Evolutionary conservation across 2,329 filamentous ascomycete species (phyloP), one percentile per base, ranked within the genome.

Genomic region (Sporothrix brunneoviolacea): DNA sequence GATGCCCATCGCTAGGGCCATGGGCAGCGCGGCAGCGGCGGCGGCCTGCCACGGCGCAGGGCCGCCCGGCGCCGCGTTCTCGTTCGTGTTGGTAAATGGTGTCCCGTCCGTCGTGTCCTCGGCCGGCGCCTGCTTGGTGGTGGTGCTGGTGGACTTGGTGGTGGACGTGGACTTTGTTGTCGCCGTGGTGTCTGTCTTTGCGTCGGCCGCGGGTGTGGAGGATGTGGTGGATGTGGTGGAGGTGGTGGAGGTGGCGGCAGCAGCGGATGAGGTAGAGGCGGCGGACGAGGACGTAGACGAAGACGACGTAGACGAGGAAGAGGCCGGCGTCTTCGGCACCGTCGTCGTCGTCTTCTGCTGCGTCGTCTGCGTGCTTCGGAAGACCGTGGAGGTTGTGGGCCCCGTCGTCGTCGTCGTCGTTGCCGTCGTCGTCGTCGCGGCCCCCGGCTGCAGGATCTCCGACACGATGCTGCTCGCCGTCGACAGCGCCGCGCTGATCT

Each of bases 51-150:
- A 47, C 7, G 30, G 10, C 7, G 16, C n/a, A n/a, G 10, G 8
- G 44, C 28, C 8, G 41, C 5, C n/a, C n/a, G n/a, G n/a, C 1
- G 41, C 37, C 10, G 32, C 37, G 41, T 49, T 49, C 1, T 48
- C 44, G 10, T 53, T 53, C 19, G 50, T 50, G 24, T 55, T 55
- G 37, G 51, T 53, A 44, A 59, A 59, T 2, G 57, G 57, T 18
- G 50, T 53, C 9, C 45, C 36, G 30, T 59, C 55, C 1, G 53
- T 56, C 5, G 57, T 56, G 35, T 57, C 48, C 2, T 33, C 12
- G 3, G 52, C 27, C 9, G 54, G 48, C 10, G 52, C 48, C 15
- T 40, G 4, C 19, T 42, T 41, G 2, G 45, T 47, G 10, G 33
- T 33, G 2, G 38, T 43, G 1, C 32, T 51, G 27, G 37, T 35